Conservation (phyloP, 257 asterid species). For the Solanum ossicruentum region DNA sequence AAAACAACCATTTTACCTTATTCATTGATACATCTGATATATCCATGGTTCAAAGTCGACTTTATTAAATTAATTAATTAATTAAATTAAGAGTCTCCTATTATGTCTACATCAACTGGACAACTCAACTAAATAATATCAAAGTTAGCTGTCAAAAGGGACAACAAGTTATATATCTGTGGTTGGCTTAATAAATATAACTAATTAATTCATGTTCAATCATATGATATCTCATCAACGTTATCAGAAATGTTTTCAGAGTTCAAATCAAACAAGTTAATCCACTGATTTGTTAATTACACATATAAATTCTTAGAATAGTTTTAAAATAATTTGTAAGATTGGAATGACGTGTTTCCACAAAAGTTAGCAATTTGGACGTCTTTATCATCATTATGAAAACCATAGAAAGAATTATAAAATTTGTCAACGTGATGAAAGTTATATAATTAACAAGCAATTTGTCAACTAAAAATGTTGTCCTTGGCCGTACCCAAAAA, state of each 20-base stretch:
- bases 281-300: background rate
- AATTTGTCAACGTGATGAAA: background rate
- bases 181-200: background rate
- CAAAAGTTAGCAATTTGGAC: no score
- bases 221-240: background rate
- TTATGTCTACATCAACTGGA: background rate
- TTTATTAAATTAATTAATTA: background rate
- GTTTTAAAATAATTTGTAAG: background rate
- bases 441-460: background rate
- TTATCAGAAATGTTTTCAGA: background rate
- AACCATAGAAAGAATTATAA: background rate
- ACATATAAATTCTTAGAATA: background rate
- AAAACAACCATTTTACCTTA: background rate
- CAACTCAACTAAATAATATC: background rate
- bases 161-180: background rate
- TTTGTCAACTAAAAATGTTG: background rate
- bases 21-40: background rate
- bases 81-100: background rate
- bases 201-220: background rate
- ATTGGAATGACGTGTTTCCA: background rate
- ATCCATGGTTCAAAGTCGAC: background rate
- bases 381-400: background rate
- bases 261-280: background rate
- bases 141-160: background rate
- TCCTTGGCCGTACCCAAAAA: background rate